A percentile compares a stretch with the other conserved stretches of the same genome.
phyloP scores from a whole-genome alignment of 2,329 filamentous ascomycete species.

The Aaosphaeria arxii region DNA sequence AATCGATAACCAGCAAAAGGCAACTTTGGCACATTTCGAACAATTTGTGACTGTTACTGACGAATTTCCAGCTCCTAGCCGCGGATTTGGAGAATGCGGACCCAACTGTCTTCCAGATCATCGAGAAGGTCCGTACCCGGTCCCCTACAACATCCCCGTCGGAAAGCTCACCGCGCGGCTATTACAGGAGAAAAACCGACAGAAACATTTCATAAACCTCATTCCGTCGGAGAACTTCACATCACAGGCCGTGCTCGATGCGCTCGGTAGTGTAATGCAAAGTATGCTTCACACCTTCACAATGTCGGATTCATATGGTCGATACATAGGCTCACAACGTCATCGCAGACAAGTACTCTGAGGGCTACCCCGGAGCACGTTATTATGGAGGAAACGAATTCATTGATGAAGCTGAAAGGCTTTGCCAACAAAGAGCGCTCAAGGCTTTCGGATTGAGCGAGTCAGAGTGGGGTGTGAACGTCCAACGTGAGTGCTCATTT shows the following conservation, averaged over 20 bases:
- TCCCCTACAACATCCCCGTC: neutral
- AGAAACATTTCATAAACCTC: conserved; percentile 98
- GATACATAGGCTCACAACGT: conserved; percentile 50
- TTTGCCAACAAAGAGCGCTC: conserved; percentile 92
- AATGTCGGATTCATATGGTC: conserved; percentile 6
- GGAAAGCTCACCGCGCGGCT: too few relatives aligned
- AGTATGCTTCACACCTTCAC: conserved; percentile 54
- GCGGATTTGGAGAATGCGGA: conserved; percentile 80
- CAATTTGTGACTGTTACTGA: conserved; percentile 9
- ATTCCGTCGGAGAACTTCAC: conserved; percentile 99
- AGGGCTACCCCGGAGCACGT: conserved; percentile 95
- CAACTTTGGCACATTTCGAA: conserved; percentile 12
- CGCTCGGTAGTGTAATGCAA: conserved; percentile 64
- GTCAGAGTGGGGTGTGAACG: conserved; percentile 96
- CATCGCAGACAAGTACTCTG: conserved; percentile 87
- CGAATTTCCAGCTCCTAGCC: conserved; percentile 66
- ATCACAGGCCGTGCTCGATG: conserved; percentile 96
- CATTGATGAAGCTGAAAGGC: conserved; percentile 93
- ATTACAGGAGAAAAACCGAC: conserved; percentile 81
- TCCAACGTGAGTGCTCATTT: conserved; percentile 62
- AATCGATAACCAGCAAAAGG: conserved; percentile 49
- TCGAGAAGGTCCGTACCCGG: conserved; percentile 69
- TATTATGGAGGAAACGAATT: conserved; percentile 99
- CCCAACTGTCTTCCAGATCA: conserved; percentile 80
- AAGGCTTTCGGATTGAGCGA: conserved; percentile 84